These are phyloP conservation scores for Metschnikowia aberdeeniae DNA, from an alignment of 805 yeast genomes.

Conservation along the genomic window DNA sequence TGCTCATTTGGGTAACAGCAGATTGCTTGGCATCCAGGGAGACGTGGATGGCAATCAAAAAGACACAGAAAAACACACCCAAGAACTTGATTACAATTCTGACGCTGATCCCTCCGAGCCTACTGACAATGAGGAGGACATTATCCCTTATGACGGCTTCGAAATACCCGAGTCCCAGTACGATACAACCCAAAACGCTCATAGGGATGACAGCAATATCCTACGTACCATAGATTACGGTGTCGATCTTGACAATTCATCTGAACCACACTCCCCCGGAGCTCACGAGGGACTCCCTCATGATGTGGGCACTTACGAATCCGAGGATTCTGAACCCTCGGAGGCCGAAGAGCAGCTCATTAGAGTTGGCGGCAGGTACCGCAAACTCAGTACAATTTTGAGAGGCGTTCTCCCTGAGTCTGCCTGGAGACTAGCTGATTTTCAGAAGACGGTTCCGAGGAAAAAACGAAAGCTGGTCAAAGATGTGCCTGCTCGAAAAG, in stretches of 20 bases:
- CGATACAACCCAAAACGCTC: background rate
- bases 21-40: slow-evolving; percentile 12
- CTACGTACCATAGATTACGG: slow-evolving; percentile 2
- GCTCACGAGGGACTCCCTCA: background rate
- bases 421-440: slow-evolving; percentile 29
- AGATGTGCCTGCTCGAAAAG: slow-evolving; percentile 24
- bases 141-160: slow-evolving; percentile 13
- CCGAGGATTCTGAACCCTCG: background rate
- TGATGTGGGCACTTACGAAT: background rate
- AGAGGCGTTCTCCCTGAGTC: slow-evolving; percentile 40
- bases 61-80: slow-evolving; percentile 1
- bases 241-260: background rate
- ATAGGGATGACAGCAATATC: background rate
- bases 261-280: background rate
- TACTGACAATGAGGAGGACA: slow-evolving; percentile 4
- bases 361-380: slow-evolving; percentile 17
- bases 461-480: background rate
- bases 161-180: slow-evolving; percentile 7
- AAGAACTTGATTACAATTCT: slow-evolving; percentile 5
- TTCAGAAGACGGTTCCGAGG: slow-evolving; percentile 9
- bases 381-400: slow-evolving; percentile 28
- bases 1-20: slow-evolving; percentile 29
- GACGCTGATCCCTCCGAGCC: slow-evolving; percentile 1
- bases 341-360: slow-evolving; percentile 16
- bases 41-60: slow-evolving; percentile 6